These are phyloP conservation scores for Metschnikowia cerradonensis DNA, from an alignment of 805 yeast species.

Conservation along the genomic window DNA sequence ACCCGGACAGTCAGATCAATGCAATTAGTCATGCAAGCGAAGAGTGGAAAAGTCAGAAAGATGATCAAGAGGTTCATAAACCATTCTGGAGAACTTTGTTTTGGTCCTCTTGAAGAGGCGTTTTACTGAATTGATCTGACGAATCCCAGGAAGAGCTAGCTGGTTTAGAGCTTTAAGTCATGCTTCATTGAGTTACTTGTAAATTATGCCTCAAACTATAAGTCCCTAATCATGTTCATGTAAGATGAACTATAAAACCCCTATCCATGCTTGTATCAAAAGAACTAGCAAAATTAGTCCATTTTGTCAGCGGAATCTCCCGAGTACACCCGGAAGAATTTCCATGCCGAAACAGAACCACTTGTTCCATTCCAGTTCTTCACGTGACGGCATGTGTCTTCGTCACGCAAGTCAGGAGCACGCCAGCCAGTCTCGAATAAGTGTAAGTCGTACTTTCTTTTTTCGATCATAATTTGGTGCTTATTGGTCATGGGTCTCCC, in stretches of 20 bases:
- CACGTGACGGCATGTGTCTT: constrained; percentile 53
- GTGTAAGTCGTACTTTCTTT: constrained; percentile 55
- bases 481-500: constrained; percentile 79
- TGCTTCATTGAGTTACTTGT: not conserved
- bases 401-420: constrained; percentile 69
- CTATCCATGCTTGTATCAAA: not conserved
- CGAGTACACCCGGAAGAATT: constrained; percentile 39
- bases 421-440: constrained; percentile 65
- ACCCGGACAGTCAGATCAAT: not conserved
- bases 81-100: constrained; percentile 2
- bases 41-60: not conserved
- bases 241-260: not conserved
- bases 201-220: not conserved
- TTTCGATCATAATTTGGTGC: constrained; percentile 63
- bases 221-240: not conserved
- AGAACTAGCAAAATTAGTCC: constrained; percentile 2
- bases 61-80: not conserved
- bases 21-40: not conserved
- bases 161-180: not conserved
- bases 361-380: constrained; percentile 77
- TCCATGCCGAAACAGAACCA: constrained; percentile 70
- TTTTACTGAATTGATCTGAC: not conserved
- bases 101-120: not conserved
- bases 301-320: constrained; percentile 12
- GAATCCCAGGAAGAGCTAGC: not conserved